Conservation (phyloP, 2,329 filamentous ascomycete genomes). For the Colletotrichum gigasporum region DNA sequence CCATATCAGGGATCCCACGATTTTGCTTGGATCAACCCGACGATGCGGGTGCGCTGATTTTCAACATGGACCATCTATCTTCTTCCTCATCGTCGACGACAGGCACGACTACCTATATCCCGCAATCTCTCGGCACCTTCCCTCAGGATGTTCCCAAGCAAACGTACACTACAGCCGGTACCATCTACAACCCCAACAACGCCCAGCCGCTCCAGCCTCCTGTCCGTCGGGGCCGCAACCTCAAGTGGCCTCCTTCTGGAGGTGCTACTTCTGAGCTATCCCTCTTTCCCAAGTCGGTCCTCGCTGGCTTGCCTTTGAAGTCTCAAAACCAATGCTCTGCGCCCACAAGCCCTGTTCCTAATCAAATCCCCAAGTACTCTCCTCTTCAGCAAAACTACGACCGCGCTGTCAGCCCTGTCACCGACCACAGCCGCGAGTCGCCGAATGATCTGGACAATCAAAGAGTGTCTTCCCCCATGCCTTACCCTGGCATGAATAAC, state of each 20-base stretch:
- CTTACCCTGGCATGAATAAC: constrained; percentile 38
- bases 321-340: constrained; percentile 35
- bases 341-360: constrained; percentile 30
- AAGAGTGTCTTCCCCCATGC: constrained; percentile 37
- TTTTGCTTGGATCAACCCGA: constrained; percentile 11
- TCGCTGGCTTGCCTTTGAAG: constrained; percentile 47
- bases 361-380: constrained; percentile 51
- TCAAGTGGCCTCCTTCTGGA: constrained; percentile 49
- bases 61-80: constrained; percentile 43
- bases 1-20: constrained; percentile 9
- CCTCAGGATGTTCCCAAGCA: constrained; percentile 38
- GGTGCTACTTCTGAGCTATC: constrained; percentile 41
- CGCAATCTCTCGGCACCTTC: constrained; percentile 26
- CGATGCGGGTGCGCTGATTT: constrained; percentile 18
- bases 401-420: constrained; percentile 55
- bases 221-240: constrained; percentile 57
- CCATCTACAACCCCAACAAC: constrained; percentile 60
- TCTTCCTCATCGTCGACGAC: constrained; percentile 33
- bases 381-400: constrained; percentile 65
- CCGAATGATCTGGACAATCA: background rate
- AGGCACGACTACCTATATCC: constrained; percentile 11
- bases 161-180: constrained; percentile 66
- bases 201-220: constrained; percentile 60
- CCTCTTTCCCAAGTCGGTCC: constrained; percentile 47
- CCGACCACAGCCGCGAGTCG: constrained; percentile 5